Base-by-base conservation (phyloP, 2,329 filamentous ascomycete species). In the Venturiaceae sp. region DNA sequence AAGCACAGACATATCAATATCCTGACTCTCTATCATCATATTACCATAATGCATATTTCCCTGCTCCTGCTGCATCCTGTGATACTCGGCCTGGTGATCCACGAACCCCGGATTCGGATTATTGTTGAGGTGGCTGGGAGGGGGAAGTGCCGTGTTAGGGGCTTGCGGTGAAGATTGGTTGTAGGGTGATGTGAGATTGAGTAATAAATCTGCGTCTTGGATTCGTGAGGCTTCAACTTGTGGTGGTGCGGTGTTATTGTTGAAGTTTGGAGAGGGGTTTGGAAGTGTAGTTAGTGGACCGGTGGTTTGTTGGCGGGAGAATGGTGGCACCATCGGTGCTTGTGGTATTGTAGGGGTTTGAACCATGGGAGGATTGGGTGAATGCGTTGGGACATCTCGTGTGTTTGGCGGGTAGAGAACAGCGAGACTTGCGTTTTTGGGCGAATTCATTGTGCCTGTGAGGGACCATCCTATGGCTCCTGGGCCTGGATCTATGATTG, bases 391-490 rank as follows among this genome's bases (percentile, higher is more conserved):
- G 16, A 26, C 44, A 16, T 30, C 44, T 13, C 26, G 44, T 13
- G 23, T 21, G 21, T 50, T 50, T 3, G 44, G 41, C 21, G 88
- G 85, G 68, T 90, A 95, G 67, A 95, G 82, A 58, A 92, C 80
- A 1, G 90, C 92, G 4, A 95, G 75, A 66, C 89, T 94, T 0
- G 90, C 90, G 62, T 85, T 91, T n/a, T 54, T 54, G 1, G 89
- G 87, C 3, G 89, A 94, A 66, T 95, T 90, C 58, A 89, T 91
- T 1, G 87, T 92, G 14, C 90, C 90, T 0, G 90, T 90, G n/a
- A 95, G 74, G 7, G 89, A 91, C 87, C 88, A 95, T 1, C 89
- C 90, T 60, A 95, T 89, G 0, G 83, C 81, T 13, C 26, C 19
- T 0, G 44, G 7, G 26, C 26, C 19, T 0, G 44, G 7, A 16